These are phyloP conservation scores for Xerocomus amazonicus DNA, from an alignment of 1,284 basidiomycete genomes.

Conservation along the genomic window DNA sequence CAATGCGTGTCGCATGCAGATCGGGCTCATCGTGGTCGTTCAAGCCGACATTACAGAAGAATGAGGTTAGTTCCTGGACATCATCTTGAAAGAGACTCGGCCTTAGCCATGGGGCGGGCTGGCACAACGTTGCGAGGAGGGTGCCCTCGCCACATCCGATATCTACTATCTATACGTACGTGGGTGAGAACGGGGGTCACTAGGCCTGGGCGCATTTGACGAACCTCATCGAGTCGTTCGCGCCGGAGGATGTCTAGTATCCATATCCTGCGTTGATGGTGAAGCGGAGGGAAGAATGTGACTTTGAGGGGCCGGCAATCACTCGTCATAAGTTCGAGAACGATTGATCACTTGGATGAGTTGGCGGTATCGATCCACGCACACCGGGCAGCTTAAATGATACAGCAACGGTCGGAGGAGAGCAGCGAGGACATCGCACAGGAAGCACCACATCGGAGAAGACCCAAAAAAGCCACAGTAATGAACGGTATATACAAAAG, in stretches of 20 bases:
- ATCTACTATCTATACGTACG: constrained; percentile 59
- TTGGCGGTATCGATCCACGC: background rate
- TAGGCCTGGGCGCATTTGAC: constrained; percentile 15
- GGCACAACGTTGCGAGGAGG: constrained; percentile 63
- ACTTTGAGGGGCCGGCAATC: constrained; percentile 45
- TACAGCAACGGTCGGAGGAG: too few species aligned
- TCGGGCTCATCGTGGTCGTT: constrained; percentile 47
- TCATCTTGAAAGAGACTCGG: constrained; percentile 27
- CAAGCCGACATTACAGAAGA: constrained; percentile 30
- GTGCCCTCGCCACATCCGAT: constrained; percentile 79
- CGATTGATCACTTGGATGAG: background rate
- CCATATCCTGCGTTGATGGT: constrained; percentile 69
- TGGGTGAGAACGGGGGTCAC: background rate
- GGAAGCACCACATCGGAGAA: constrained; percentile 18
- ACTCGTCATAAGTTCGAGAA: constrained; percentile 13
- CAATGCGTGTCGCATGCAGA: constrained; percentile 56
- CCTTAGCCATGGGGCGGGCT: constrained; percentile 66
- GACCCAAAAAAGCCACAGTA: constrained; percentile 24
- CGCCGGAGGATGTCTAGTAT: constrained; percentile 60
- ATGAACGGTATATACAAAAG: constrained; percentile 1
- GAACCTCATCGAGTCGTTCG: constrained; percentile 56
- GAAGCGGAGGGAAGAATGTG: constrained; percentile 72
- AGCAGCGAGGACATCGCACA: constrained; percentile 1
- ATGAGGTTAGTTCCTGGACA: constrained; percentile 19
- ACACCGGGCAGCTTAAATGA: background rate